Evolutionary conservation across 371 early-diverging fungal genomes (phyloP), one percentile per base, ranked within the genome.

Genomic region (Mucor lusitanicus): DNA sequence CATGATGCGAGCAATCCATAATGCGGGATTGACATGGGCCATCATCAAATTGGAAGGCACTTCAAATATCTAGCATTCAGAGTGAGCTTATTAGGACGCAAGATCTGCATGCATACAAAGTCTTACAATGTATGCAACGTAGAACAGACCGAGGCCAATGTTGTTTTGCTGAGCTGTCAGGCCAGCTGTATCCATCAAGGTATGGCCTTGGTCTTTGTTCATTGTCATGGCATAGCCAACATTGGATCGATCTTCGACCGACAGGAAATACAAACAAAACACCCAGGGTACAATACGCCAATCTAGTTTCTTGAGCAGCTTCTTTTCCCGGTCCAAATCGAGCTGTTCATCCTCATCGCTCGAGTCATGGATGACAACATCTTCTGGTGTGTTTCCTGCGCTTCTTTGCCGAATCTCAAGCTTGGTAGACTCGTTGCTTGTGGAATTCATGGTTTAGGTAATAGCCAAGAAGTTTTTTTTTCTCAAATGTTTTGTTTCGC

Each of bases 151-250:
- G 6, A 80, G 65, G 12, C 83, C 83, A 64, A 83, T 77, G 55
- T 80, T 83, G 39, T 80, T 83, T 62, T 83, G 72, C 33, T 72
- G 70, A 0, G 70, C 64, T 13, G 78, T 59, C 9, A 83, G 65
- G 1, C 68, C 71, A 7, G 79, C 74, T 21, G 79, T 77, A 13
- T 78, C 71, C 23, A 75, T 75, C n/a, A 83, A 44, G 9, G 80
- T 77, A 44, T 83, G 83, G 0, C 74, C 73, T 35, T 66, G 67
- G 42, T 75, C 70, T 63, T 75, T 72, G 61, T 83, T 83, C 83
- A 83, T 83, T 2, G 83, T 83, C 77, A 83, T 78, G 40, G 84
- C 80, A 67, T 68, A 84, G 2, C 84, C 84, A 6, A 84, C 84
- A 72, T 84, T 84, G 9, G 75, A 74, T 12, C 84, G 76, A 75